Evolutionary conservation across 2,329 filamentous ascomycete genomes (phyloP), one percentile per base, ranked within the genome.

Genomic region (Pseudonectria buxi): DNA sequence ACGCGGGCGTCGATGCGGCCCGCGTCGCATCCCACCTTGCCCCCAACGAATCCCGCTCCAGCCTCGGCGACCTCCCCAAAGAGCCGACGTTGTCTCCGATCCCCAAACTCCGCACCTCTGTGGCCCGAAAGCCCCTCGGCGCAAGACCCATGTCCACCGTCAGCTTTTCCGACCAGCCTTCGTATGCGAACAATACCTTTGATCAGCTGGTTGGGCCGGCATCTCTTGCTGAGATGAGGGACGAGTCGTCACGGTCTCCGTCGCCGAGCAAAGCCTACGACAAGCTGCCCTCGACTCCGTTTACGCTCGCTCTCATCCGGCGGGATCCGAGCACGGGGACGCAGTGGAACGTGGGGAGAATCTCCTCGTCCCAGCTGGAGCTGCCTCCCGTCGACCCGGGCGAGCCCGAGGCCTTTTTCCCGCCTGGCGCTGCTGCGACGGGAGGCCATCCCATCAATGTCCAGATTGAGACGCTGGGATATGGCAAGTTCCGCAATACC

Each of bases 281-380:
- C 3, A 47, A 50, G 14, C 47, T 56, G 6, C 57, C 61, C 33
- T 57, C 63, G 30, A 57, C 60, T 0, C 67, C 72, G 0, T 78
- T 76, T 43, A 70, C 67, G 3, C 60, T 79, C 11, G 81, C 77
- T 0, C 58, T 89, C 11, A 86, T 88, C 49, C 78, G 84, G n/a
- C 75, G 83, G 44, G 81, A 88, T 54, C 81, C 81, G 1, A 68
- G 72, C 14, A 76, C 79, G 7, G 77, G 78, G 7, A 69, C 69
- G 36, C 84, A 88, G 56, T 87, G 83, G 82, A 88, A 88, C 51
- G 72, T 88, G 10, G 84, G 79, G 14, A 78, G 70, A 36, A 71
- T 87, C 32, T 71, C 69, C 2, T 76, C 72, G 0, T 68, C 68
- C 39, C 70, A 75, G 43, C 55, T 67, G 11, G 68, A 72, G 29